Evolutionary conservation across 805 yeast species (phyloP), one percentile per base, ranked within the genome.

Genomic region (Candida fluviatilis): DNA sequence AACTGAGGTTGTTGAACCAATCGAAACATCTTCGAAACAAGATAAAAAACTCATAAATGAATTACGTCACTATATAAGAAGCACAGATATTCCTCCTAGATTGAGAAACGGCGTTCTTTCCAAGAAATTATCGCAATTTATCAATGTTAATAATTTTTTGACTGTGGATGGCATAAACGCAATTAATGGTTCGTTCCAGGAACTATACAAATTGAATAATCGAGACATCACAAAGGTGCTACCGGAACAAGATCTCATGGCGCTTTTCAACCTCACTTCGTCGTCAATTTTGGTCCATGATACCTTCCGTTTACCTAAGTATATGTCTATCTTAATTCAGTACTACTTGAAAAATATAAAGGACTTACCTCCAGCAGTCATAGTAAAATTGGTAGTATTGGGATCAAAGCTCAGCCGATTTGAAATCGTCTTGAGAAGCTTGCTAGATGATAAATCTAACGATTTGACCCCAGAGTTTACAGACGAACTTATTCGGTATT

Each of bases 351-450:
- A 44, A 32, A 35, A 47, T 6, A 27, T 41, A 4, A 16, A 39
- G 8, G 33, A 28, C 2, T 16, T 55, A 4, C 50, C 63, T 2
- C 37, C 55, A 1, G 39, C 40, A 13, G 37, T 55, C 3, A 44
- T 62, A 31, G 59, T 57, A 1, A 46, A 49, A 19, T 44, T 64
- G 0, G 51, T 60, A 4, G 60, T 55, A 5, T 43, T 66, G 38
- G 67, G 61, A 2, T 39, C 60, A 2, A 38, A 38, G 21, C n/a
- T 48, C 18, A 34, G 33, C 7, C 29, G 31, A 23, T 31, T 38
- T n/a, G 33, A 30, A 21, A 12, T 30, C 2, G 42, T 34, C 1
- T 23, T 36, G 19, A 16, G 26, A 5, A 38, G 37, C 18, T 38
- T 50, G 17, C 38, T 37, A 3, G 37, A 27, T 11, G 34, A 37